Conservation (phyloP, 768 basidiomycete species). For the Dacryopinax spathularia region DNA sequence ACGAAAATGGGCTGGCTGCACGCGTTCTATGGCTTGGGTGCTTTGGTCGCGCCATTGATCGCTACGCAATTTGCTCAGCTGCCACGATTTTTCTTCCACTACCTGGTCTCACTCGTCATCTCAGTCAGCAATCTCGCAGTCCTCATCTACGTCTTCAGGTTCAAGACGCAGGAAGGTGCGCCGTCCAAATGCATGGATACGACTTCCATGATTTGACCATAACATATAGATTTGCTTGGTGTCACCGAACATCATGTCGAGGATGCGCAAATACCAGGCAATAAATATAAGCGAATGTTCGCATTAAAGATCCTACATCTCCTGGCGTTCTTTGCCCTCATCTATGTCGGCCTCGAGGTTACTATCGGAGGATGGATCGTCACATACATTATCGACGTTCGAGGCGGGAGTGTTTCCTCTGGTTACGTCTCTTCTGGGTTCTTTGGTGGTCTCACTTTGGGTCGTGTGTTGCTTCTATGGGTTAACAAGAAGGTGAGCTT, state of each 20-base stretch:
- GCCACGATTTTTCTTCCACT: conserved; percentile 63
- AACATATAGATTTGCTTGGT: background rate
- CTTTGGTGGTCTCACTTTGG: conserved; percentile 34
- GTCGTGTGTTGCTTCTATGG: conserved; percentile 39
- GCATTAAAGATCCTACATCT: conserved; percentile 17
- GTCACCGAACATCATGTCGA: background rate
- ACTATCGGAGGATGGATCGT: conserved; percentile 23
- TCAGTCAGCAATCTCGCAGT: conserved; percentile 41
- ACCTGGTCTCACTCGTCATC: conserved; percentile 53
- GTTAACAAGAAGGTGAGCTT: conserved; percentile 31
- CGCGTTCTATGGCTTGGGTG: conserved; percentile 33
- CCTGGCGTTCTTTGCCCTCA: conserved; percentile 22
- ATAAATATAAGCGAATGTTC: conserved; percentile 21
- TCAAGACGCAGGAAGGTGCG: conserved; percentile 55
- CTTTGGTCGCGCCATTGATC: conserved; percentile 50
- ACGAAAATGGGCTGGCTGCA: conserved; percentile 33
- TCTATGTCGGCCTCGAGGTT: conserved; percentile 29
- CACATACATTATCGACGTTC: conserved; percentile 14
- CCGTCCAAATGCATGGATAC: background rate
- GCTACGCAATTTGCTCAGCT: conserved; percentile 66
- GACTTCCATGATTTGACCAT: background rate
- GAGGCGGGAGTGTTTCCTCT: conserved; percentile 13
- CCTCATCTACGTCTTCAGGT: conserved; percentile 46
- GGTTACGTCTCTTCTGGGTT: conserved; percentile 25
- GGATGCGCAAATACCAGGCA: background rate